A percentile compares a stretch with the other conserved stretches of the same genome.
phyloP scores from a whole-genome alignment of 768 basidiomycete genomes.

The Lactarius indigo region DNA sequence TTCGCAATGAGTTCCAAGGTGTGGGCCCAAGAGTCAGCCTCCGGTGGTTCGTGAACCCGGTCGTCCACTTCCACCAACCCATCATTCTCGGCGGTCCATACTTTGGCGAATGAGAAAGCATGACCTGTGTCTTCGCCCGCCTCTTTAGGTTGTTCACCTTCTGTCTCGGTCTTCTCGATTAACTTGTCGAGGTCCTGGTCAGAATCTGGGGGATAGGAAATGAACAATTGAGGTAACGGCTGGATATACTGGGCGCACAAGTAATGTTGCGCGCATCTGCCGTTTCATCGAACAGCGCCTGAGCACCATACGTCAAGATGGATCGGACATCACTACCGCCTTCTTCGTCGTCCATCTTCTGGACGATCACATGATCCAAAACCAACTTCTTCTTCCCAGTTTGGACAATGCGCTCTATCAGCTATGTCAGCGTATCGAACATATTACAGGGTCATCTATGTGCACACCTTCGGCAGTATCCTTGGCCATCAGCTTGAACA shows the following conservation, averaged over 20 bases:
- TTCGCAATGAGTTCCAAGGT: constrained; percentile 52
- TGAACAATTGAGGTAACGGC: background rate
- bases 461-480: constrained; percentile 80
- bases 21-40: constrained; percentile 80
- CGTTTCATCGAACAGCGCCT: constrained; percentile 73
- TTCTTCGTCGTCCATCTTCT: constrained; percentile 89
- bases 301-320: constrained; percentile 86
- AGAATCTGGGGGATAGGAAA: constrained; percentile 47
- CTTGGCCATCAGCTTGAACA: constrained; percentile 96
- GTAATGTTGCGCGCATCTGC: constrained; percentile 58
- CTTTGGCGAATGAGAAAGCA: constrained; percentile 83
- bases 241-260: constrained; percentile 40
- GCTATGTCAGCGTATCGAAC: background rate
- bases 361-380: constrained; percentile 91
- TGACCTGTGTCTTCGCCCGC: constrained; percentile 48
- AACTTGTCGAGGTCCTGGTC: constrained; percentile 82
- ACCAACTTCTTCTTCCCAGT: constrained; percentile 94
- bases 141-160: constrained; percentile 51
- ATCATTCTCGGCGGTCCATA: constrained; percentile 84
- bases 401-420: constrained; percentile 82
- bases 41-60: constrained; percentile 37
- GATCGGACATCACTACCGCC: constrained; percentile 75
- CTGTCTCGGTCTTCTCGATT: constrained; percentile 79
- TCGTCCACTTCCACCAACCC: constrained; percentile 64
- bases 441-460: background rate